phyloP scores from a whole-genome alignment of 1,284 basidiomycete species.

The Ceratorhiza oryzae-sativae region DNA sequence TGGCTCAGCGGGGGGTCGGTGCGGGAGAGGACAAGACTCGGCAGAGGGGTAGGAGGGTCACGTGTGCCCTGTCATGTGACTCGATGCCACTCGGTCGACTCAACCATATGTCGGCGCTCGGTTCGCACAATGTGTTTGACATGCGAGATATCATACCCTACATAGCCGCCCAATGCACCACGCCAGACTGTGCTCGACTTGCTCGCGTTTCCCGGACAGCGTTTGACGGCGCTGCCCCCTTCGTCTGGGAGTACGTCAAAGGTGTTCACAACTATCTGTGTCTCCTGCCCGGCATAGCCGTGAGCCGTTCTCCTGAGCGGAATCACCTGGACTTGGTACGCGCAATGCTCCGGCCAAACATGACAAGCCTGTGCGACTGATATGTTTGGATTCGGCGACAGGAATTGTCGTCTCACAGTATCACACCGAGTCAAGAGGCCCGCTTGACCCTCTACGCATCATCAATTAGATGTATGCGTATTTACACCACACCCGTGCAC shows the following conservation, averaged over 20 bases:
- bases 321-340: no score
- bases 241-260: constrained; percentile 13
- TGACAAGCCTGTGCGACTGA: no score
- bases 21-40: not conserved
- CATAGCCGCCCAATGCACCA: not conserved
- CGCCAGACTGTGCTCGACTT: constrained; percentile 17
- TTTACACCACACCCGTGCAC: not conserved
- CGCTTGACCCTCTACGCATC: not conserved
- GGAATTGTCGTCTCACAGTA: not conserved
- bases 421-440: not conserved
- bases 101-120: not conserved
- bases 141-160: not conserved
- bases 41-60: not conserved
- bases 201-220: not conserved
- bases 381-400: no score
- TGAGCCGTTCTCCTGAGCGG: no score
- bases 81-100: not conserved
- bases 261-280: constrained; percentile 14
- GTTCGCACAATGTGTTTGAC: not conserved
- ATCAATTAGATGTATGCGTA: not conserved
- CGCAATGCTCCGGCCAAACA: no score
- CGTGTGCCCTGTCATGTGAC: not conserved
- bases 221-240: constrained; percentile 1
- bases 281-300: not conserved
- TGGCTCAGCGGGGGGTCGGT: constrained; percentile 48